Evolutionary conservation across 2,329 filamentous ascomycete species (phyloP).

Genomic region (Aspergillus sp.): DNA sequence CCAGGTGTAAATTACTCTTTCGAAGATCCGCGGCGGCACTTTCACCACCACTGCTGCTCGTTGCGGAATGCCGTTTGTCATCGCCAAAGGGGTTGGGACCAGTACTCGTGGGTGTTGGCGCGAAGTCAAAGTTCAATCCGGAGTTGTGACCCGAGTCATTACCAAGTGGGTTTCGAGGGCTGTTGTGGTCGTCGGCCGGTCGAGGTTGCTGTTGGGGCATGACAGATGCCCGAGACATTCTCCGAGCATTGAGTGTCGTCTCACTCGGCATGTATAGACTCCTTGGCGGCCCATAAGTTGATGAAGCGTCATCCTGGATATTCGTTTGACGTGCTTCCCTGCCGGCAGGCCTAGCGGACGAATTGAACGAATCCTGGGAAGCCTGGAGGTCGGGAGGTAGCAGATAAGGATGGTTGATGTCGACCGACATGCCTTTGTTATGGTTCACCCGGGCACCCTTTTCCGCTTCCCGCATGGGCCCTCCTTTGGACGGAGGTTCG

Average conservation of each 20-base stretch:
- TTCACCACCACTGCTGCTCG: constrained; percentile 4
- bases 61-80: constrained; percentile 4
- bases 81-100: constrained; percentile 7
- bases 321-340: constrained; percentile 24
- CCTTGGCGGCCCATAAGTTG: constrained; percentile 15
- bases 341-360: constrained; percentile 66
- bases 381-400: constrained; percentile 71
- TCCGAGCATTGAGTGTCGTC: constrained; percentile 41
- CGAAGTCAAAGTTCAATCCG: constrained; percentile 15
- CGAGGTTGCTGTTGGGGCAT: constrained; percentile 12
- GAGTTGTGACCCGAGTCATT: constrained; percentile 7
- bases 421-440: constrained; percentile 49
- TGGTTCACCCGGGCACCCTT: constrained; percentile 32
- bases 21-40: constrained; percentile 5
- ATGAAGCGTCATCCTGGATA: too few species aligned
- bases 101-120: constrained; percentile 14
- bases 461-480: constrained; percentile 49
- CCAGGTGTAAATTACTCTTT: not conserved
- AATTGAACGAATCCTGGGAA: constrained; percentile 80
- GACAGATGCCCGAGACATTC: constrained; percentile 50
- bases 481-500: constrained; percentile 28
- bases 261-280: too few species aligned
- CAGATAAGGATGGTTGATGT: constrained; percentile 78
- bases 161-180: constrained; percentile 5
- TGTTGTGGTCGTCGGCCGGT: constrained; percentile 11